phyloP scores from a whole-genome alignment of 305 asterid species.

The Striga hermonthica region DNA sequence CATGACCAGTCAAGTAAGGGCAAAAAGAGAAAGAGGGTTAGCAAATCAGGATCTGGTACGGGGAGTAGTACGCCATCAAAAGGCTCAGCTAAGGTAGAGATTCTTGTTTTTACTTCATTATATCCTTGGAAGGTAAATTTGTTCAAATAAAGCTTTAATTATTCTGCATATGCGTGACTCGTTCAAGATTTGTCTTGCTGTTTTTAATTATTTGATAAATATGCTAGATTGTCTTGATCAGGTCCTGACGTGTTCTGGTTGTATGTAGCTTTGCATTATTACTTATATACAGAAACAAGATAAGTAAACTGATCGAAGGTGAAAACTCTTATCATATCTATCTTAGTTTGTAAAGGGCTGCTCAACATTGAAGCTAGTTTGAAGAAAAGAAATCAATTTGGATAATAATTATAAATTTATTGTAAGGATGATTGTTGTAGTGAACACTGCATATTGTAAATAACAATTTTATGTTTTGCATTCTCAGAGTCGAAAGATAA shows the following conservation, averaged over 20 bases:
- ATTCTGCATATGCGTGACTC: slow-evolving; percentile 3
- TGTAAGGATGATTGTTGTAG: slow-evolving; percentile 10
- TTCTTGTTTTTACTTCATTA: no score
- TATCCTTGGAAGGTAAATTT: background rate
- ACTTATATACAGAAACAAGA: slow-evolving; percentile 6
- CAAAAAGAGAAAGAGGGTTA: no score
- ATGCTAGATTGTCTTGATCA: background rate
- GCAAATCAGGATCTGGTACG: no score
- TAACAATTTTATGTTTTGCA: slow-evolving; percentile 23
- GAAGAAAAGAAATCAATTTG: background rate
- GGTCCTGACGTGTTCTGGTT: background rate
- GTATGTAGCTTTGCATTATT: slow-evolving; percentile 1
- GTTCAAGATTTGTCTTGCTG: background rate
- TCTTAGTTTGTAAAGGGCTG: background rate
- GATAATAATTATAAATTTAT: slow-evolving; percentile 7
- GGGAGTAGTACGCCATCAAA: no score
- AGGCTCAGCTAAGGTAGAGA: no score
- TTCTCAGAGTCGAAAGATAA: slow-evolving; percentile 53
- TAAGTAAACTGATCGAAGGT: slow-evolving; percentile 44
- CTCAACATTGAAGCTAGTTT: background rate
- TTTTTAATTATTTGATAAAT: background rate
- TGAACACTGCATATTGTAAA: background rate
- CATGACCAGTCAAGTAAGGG: background rate
- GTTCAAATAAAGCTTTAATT: slow-evolving; percentile 18
- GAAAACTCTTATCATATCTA: background rate